A percentile compares a stretch with the other conserved stretches of the same genome.
phyloP scores from a whole-genome alignment of 1,284 basidiomycete genomes.

The Apiotrichum mycotoxinovorans region DNA sequence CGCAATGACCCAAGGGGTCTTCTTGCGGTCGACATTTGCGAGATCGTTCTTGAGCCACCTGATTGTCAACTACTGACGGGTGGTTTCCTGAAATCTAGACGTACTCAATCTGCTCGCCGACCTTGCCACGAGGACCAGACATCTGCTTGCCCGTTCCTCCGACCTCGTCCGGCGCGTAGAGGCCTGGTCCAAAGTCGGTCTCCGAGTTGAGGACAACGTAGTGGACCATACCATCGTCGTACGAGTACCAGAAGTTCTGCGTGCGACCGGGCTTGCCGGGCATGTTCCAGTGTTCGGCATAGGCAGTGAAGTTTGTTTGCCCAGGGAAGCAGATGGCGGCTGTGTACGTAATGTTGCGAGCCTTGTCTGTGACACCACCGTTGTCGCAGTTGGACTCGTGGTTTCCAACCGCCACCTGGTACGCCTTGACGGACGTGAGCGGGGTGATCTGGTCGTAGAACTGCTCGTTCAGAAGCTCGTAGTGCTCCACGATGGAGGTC shows the following conservation, averaged over 20 bases:
- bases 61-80: not conserved
- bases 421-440: conserved; percentile 28
- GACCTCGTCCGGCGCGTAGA: conserved; percentile 25
- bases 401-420: conserved; percentile 35
- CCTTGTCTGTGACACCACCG: conserved; percentile 23
- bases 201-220: conserved; percentile 31
- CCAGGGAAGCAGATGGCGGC: conserved; percentile 28
- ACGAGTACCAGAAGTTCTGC: conserved; percentile 42
- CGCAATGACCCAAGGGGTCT: conserved; percentile 49
- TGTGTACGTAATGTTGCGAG: conserved; percentile 32
- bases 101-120: conserved; percentile 26
- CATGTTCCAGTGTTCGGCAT: conserved; percentile 38
- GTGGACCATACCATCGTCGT: conserved; percentile 27
- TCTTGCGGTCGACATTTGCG: conserved; percentile 40
- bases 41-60: conserved; percentile 36
- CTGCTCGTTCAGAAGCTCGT: conserved; percentile 36
- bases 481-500: conserved; percentile 21
- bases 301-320: conserved; percentile 31
- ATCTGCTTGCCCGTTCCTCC: conserved; percentile 27
- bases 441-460: conserved; percentile 39
- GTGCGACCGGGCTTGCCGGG: conserved; percentile 22
- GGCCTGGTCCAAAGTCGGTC: conserved; percentile 30
- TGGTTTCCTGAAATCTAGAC: not conserved
- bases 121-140: conserved; percentile 16
- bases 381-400: conserved; percentile 33